A percentile compares a stretch with the other conserved stretches of the same genome.
Evolutionary conservation across 2,329 filamentous ascomycete genomes (phyloP).

Genomic region (Blumeriella jaapii): DNA sequence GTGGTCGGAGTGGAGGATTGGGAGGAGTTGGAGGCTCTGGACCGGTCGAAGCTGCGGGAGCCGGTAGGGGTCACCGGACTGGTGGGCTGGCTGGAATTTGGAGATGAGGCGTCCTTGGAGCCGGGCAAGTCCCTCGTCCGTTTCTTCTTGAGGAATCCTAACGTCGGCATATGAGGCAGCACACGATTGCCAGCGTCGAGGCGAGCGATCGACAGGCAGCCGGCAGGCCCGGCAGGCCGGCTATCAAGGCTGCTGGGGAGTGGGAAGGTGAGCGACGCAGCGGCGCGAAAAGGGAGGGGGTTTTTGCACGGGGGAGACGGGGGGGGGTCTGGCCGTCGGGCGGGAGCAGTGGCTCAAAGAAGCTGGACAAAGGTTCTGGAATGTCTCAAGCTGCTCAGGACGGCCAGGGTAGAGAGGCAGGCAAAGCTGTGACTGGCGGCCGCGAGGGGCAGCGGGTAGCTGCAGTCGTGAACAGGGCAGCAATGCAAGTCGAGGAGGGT

Average conservation of each 20-base stretch:
- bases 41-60: conserved; percentile 36
- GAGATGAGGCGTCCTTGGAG: conserved; percentile 54
- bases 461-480: conserved; percentile 17
- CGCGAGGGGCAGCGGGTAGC: conserved; percentile 15
- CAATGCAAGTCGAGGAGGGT: conserved; percentile 7
- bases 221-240: conserved; percentile 12
- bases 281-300: not conserved
- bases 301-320: no score
- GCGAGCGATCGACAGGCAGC: conserved; percentile 19
- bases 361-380: conserved; percentile 15
- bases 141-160: conserved; percentile 98
- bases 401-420: conserved; percentile 4
- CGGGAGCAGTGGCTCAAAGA: conserved; percentile 5
- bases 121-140: conserved; percentile 80
- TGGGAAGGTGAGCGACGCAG: conserved; percentile 7
- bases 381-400: conserved; percentile 13
- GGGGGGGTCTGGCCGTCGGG: not conserved
- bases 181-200: conserved; percentile 20
- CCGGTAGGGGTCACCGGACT: conserved; percentile 50
- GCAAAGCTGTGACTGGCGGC: conserved; percentile 8
- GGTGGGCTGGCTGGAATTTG: conserved; percentile 54
- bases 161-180: conserved; percentile 63
- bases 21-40: conserved; percentile 31
- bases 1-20: conserved; percentile 27
- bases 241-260: conserved; percentile 18